phyloP scores from a whole-genome alignment of 2,329 filamentous ascomycete species.

The Passalora sequoiae region DNA sequence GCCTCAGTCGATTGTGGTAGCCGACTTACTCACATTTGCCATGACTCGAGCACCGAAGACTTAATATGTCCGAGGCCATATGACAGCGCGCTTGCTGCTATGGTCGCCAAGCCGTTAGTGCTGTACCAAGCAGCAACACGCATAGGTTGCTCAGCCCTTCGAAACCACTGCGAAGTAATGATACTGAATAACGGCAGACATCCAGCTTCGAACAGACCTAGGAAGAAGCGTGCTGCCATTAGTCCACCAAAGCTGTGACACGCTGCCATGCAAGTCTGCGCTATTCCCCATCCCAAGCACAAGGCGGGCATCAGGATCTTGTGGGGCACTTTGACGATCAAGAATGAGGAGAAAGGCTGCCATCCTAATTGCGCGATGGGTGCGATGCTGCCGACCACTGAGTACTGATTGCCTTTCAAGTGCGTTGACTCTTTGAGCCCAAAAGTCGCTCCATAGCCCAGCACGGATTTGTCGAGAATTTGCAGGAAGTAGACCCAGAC shows the following conservation, averaged over 20 bases:
- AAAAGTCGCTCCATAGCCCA: constrained; percentile 47
- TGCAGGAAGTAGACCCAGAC: constrained; percentile 55
- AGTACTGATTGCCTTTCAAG: constrained; percentile 47
- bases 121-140: constrained; percentile 26
- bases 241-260: constrained; percentile 55
- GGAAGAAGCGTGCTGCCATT: constrained; percentile 58
- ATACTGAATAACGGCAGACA: constrained; percentile 62
- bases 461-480: constrained; percentile 50
- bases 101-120: constrained; percentile 25
- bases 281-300: constrained; percentile 57
- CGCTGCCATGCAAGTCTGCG: constrained; percentile 57
- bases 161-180: constrained; percentile 27
- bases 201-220: constrained; percentile 62
- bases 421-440: constrained; percentile 41
- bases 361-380: constrained; percentile 53
- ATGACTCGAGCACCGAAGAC: constrained; percentile 19
- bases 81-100: constrained; percentile 20
- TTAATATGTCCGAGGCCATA: constrained; percentile 23
- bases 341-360: constrained; percentile 61
- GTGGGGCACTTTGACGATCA: constrained; percentile 59
- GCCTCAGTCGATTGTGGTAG: constrained; percentile 39
- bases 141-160: constrained; percentile 27
- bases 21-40: constrained; percentile 42
- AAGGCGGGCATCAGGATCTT: constrained; percentile 61
- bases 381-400: constrained; percentile 46